Conservation (phyloP, 345 rosid genomes). For the Crucihimalaya himalaica region DNA sequence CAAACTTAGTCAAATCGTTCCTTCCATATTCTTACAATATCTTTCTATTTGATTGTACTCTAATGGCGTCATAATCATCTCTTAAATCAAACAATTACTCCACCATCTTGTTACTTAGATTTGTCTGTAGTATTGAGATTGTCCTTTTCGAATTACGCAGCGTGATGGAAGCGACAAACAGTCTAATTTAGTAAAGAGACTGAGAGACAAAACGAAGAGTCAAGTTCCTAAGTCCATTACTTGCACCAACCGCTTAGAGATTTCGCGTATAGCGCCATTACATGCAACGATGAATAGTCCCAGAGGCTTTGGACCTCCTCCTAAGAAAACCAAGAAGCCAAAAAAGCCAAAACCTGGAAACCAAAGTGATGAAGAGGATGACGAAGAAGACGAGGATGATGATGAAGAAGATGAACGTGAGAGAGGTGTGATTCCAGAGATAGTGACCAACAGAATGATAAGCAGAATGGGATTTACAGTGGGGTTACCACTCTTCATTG, state of each 20-base stretch:
- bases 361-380: constrained; percentile 38
- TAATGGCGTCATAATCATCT: neutral
- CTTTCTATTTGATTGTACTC: neutral
- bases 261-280: constrained; percentile 37
- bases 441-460: constrained; percentile 93
- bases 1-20: neutral
- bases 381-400: constrained; percentile 39
- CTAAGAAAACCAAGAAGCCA: constrained; percentile 55
- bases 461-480: constrained; percentile 78
- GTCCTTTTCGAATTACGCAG: neutral
- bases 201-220: neutral
- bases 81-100: neutral
- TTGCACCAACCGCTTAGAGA: constrained; percentile 18
- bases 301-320: constrained; percentile 72
- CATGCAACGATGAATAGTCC: constrained; percentile 68
- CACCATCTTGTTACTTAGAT: neutral
- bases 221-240: constrained; percentile 35
- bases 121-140: neutral
- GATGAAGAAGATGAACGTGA: constrained; percentile 45
- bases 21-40: neutral
- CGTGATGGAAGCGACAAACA: constrained; percentile 24
- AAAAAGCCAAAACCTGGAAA: constrained; percentile 47
- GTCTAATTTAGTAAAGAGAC: constrained; percentile 13
- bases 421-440: constrained; percentile 75
- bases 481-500: constrained; percentile 72